Conservation (phyloP, 257 asterid genomes). For the Penstemon barbatus region DNA sequence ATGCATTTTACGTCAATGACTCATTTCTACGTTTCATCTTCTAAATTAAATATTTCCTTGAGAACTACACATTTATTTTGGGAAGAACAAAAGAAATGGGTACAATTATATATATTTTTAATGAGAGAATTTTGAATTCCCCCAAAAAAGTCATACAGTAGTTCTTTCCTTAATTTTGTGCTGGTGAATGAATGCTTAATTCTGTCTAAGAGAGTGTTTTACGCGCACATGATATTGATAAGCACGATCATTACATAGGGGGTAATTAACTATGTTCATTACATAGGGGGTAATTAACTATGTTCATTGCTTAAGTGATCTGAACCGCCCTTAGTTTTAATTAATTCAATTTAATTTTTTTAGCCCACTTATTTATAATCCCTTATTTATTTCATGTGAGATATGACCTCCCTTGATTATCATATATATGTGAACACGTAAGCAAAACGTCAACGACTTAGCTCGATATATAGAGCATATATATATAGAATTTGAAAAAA, state of each 20-base stretch:
- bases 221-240: slow-evolving; percentile 29
- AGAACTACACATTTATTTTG: slow-evolving; percentile 4
- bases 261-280: background rate
- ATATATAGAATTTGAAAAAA: too few relatives aligned
- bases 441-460: too few relatives aligned
- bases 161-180: background rate
- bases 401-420: slow-evolving; percentile 3
- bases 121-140: background rate
- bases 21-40: background rate
- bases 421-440: too few relatives aligned
- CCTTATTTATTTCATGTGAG: background rate
- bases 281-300: background rate
- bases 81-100: background rate
- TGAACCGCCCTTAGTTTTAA: slow-evolving; percentile 21
- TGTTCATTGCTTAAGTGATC: slow-evolving; percentile 30
- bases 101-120: background rate
- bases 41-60: background rate
- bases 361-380: background rate
- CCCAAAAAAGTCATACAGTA: background rate
- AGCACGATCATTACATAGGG: too few relatives aligned
- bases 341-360: background rate
- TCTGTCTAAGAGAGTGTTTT: slow-evolving; percentile 5
- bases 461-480: too few relatives aligned
- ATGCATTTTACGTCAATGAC: slow-evolving; percentile 38
- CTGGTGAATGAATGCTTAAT: background rate